Evolutionary conservation across 768 basidiomycete species (phyloP).

Genomic region (Phlebiopsis gigantea): DNA sequence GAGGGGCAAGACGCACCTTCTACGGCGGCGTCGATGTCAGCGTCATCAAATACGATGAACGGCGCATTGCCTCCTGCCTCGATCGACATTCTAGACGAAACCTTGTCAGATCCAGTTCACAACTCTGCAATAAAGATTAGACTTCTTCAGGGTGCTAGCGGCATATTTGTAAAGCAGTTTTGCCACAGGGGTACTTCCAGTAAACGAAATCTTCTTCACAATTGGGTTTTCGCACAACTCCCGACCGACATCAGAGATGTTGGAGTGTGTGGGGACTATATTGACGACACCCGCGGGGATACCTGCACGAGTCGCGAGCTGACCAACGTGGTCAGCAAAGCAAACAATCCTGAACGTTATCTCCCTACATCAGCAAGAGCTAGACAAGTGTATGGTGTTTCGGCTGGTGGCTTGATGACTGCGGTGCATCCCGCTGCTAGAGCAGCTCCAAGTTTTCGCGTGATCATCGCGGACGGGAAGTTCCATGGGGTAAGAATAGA

Average conservation of each 20-base stretch:
- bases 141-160: constrained; percentile 81
- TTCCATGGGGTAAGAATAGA: constrained; percentile 87
- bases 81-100: constrained; percentile 47
- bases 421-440: constrained; percentile 95
- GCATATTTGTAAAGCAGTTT: constrained; percentile 71
- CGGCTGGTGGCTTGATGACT: constrained; percentile 92
- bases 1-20: constrained; percentile 66
- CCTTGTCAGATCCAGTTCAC: neutral
- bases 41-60: constrained; percentile 97
- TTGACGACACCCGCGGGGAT: constrained; percentile 95
- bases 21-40: constrained; percentile 88
- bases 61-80: constrained; percentile 95
- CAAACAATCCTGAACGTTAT: neutral
- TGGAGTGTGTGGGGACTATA: constrained; percentile 82
- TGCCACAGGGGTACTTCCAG: constrained; percentile 80
- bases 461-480: constrained; percentile 94
- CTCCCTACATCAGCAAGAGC: constrained; percentile 78
- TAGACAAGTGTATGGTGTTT: constrained; percentile 90
- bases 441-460: constrained; percentile 83
- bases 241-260: constrained; percentile 82
- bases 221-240: constrained; percentile 88
- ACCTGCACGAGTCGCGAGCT: constrained; percentile 87
- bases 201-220: constrained; percentile 89
- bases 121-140: constrained; percentile 13
- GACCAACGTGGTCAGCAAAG: no score